phyloP scores from a whole-genome alignment of 2,329 filamentous ascomycete genomes.

The Acephala macrosclerotiorum region DNA sequence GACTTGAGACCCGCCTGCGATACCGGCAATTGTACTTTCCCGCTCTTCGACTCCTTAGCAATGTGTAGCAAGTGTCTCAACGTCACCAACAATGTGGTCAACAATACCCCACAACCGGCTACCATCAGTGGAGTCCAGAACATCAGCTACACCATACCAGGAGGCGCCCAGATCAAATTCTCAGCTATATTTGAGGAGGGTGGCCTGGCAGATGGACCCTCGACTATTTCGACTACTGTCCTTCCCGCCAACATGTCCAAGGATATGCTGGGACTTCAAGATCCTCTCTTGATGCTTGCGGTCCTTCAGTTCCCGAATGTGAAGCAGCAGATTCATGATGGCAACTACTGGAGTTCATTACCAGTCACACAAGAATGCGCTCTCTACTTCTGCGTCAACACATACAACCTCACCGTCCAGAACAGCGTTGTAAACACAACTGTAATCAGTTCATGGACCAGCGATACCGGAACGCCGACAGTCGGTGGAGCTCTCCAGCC shows the following conservation, averaged over 20 bases:
- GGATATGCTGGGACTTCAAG: constrained; percentile 9
- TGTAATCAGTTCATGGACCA: constrained; percentile 12
- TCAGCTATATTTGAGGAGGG: constrained; percentile 7
- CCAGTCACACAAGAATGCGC: constrained; percentile 16
- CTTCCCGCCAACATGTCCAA: background rate
- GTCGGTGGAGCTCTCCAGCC: constrained; percentile 12
- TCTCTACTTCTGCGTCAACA: constrained; percentile 22
- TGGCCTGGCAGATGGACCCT: constrained; percentile 3
- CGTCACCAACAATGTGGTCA: constrained; percentile 12
- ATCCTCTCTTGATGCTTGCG: constrained; percentile 10
- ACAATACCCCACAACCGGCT: constrained; percentile 1
- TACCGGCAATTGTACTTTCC: constrained; percentile 17
- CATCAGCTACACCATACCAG: constrained; percentile 19
- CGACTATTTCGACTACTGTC: constrained; percentile 6
- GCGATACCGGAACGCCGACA: constrained; percentile 20
- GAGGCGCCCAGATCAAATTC: constrained; percentile 11
- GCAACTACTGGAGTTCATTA: constrained; percentile 15
- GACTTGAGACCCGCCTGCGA: constrained; percentile 6
- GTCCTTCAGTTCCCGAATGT: constrained; percentile 16
- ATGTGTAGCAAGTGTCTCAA: constrained; percentile 20
- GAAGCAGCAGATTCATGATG: background rate
- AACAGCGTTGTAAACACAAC: constrained; percentile 13
- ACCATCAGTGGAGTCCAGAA: constrained; percentile 1
- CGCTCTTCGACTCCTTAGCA: constrained; percentile 17
- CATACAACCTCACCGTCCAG: constrained; percentile 15